Evolutionary conservation across 2,329 filamentous ascomycete species (phyloP), one percentile per base, ranked within the genome.

Genomic region (Alternaria novae-zelandiae): DNA sequence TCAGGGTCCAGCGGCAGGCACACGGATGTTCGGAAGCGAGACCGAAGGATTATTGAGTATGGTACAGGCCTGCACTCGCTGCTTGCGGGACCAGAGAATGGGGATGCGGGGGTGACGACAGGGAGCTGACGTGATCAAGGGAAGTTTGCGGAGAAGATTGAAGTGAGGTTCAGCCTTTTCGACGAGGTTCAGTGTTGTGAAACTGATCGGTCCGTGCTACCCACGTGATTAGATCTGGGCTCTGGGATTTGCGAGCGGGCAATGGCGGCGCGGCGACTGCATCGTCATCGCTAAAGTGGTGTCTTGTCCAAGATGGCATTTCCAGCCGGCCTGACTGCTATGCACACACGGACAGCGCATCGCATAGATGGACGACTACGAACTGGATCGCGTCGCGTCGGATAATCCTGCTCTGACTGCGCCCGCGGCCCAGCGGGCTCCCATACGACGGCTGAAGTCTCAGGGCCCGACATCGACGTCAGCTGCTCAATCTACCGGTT

Each of bases 371-470:
- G 71, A 78, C 64, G 74, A 75, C 43, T 68, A 69, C 36, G 70
- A 73, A 44, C 41, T 77, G 28, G 68, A 76, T 30, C 70, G 67
- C 17, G 71, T 75, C 26, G 69, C 59, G 3, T 70, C 73, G 28
- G 64, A 78, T 54, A 72, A 77, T 54, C 74, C 74, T 36, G 74
- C 74, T 20, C 63, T 75, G 55, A 73, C 71, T 17, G 57, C 64
- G 44, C 70, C 74, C 13, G 70, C 69, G 49, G 57, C 70, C 28
- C 66, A 71, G 36, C 61, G 63, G 13, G 54, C 65, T 36, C 58
- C 65, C 15, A 56, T 68, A 36, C 57, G 55, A 49, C 68, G 70
- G 20, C 59, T 67, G 28, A 69, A 57, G 50, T 68, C 70, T 6
- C 55, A 64, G 50, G 57, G 55, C 30, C 54, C 66, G 50, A 54